phyloP scores from a whole-genome alignment of 2,329 filamentous ascomycete genomes.

The Geoglossum cookeanum region DNA sequence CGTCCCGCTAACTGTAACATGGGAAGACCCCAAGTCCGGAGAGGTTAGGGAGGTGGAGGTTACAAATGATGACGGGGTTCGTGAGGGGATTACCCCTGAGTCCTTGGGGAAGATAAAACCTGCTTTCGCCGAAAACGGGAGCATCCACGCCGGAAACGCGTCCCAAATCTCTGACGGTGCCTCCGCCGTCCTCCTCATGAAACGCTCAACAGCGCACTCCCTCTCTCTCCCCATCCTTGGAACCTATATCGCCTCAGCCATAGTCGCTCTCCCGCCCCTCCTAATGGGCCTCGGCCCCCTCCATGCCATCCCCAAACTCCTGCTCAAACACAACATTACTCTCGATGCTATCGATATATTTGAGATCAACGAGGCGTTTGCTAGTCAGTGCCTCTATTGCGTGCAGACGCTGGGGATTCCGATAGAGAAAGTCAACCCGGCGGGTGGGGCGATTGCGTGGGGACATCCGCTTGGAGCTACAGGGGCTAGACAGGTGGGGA shows the following conservation, averaged over 20 bases:
- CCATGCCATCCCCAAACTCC: slow-evolving; percentile 84
- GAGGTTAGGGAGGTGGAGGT: slow-evolving; percentile 73
- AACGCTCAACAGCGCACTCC: slow-evolving; percentile 70
- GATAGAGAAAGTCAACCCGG: slow-evolving; percentile 81
- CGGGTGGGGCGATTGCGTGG: slow-evolving; percentile 91
- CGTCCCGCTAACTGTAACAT: slow-evolving; percentile 66
- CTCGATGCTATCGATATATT: slow-evolving; percentile 90
- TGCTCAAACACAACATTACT: slow-evolving; percentile 47
- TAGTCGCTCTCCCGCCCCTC: slow-evolving; percentile 78
- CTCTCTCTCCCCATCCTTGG: slow-evolving; percentile 79
- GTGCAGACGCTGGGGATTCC: slow-evolving; percentile 72
- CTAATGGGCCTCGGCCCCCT: slow-evolving; percentile 94
- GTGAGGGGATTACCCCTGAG: slow-evolving; percentile 69
- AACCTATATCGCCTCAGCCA: slow-evolving; percentile 71
- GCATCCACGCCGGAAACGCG: slow-evolving; percentile 91
- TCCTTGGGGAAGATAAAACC: slow-evolving; percentile 78
- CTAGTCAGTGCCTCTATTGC: slow-evolving; percentile 86
- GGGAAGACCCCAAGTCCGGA: slow-evolving; percentile 75
- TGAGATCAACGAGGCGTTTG: slow-evolving; percentile 99
- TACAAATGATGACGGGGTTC: slow-evolving; percentile 68
- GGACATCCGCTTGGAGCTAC: slow-evolving; percentile 91
- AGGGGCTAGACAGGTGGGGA: slow-evolving; percentile 82
- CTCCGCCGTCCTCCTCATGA: slow-evolving; percentile 89
- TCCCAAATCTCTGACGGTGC: slow-evolving; percentile 92
- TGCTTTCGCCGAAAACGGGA: slow-evolving; percentile 78